Conservation (phyloP, 495 filamentous ascomycete species). For the Pyronema domesticum region DNA sequence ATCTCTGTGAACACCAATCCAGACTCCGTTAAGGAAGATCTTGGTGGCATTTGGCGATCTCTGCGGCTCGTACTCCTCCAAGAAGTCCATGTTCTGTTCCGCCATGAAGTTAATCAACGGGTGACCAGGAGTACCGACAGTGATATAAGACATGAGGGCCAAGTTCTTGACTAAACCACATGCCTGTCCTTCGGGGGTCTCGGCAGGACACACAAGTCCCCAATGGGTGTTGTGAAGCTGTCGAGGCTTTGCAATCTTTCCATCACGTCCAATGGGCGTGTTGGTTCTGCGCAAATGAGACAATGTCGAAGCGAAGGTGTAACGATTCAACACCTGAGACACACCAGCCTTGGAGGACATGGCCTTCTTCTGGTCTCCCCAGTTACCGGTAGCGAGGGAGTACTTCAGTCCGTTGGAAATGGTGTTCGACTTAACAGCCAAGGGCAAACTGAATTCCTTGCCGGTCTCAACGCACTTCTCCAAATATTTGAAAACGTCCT, state of each 20-base stretch:
- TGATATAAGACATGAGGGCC: conserved; percentile 95
- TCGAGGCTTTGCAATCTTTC: conserved; percentile 93
- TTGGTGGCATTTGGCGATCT: conserved; percentile 85
- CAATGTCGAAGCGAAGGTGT: conserved; percentile 88
- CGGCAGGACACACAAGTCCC: conserved; percentile 92
- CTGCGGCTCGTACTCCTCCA: conserved; percentile 89
- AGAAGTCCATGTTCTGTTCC: conserved; percentile 78
- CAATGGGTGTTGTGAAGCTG: conserved; percentile 98
- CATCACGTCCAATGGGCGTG: conserved; percentile 91
- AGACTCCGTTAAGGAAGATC: conserved; percentile 93
- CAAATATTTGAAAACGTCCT: conserved; percentile 75
- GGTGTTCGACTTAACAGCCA: conserved; percentile 79
- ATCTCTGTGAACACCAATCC: conserved; percentile 82
- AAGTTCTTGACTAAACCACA: conserved; percentile 97
- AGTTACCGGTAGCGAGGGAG: conserved; percentile 95
- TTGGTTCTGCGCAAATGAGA: conserved; percentile 95
- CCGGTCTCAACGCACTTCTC: conserved; percentile 78
- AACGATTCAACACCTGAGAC: conserved; percentile 93
- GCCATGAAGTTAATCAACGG: conserved; percentile 92
- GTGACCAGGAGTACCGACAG: conserved; percentile 72
- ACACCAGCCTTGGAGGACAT: conserved; percentile 86
- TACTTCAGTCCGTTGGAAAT: conserved; percentile 90
- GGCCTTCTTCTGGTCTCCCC: conserved; percentile 98
- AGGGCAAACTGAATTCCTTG: conserved; percentile 68
- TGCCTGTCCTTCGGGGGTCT: conserved; percentile 96